Base-by-base conservation (phyloP, 352 stramenopile genomes). In the Globisporangium splendens region DNA sequence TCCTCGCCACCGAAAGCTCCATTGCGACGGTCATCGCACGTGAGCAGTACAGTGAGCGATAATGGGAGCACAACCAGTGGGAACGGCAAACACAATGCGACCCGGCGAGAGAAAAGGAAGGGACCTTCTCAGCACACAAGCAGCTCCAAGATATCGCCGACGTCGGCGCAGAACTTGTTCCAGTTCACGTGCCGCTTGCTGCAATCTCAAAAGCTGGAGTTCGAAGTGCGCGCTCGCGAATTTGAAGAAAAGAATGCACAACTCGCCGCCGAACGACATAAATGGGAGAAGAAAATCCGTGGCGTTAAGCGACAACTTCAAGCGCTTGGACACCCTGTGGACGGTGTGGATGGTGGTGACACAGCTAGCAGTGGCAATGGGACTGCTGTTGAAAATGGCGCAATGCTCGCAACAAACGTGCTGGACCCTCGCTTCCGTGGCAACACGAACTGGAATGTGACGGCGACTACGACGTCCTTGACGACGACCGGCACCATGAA, bases 261-360 rank as follows among this genome's bases (percentile, higher is more conserved):
- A 14, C 60, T 75, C 21, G 55, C 39, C 10, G 64, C 65, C 17
- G 64, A 79, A 50, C 69, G 77, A 7, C 56, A 69, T 5, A 53
- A 70, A 17, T 82, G 66, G 68, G 74, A 86, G 50, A 70, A 63
- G 44, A 68, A 68, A 24, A 65, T 83, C 21, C 59, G 66, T 22
- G 65, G 54, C 28, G 55, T 74, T 24, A 53, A 61, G 47, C 67
- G 63, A 15, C 56, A 62, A 3, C 10, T 62, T 8, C 15, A 44
- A 17, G 35, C 10, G 31, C 55, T 42, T 31, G 56, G 48, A 1
- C 56, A 62, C 12, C 46, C 46, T 8, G 47, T 56, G 6, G 48
- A 56, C 35, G 35, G 17, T 3, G 56, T 56, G 0, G 10, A 20
- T 42, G 22, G 51, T 14, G 53, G 24, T 31, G 24, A 5, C 24